Evolutionary conservation across 2,329 filamentous ascomycete genomes (phyloP), one percentile per base, ranked within the genome.

Genomic region (Penicillium griseofulvum): DNA sequence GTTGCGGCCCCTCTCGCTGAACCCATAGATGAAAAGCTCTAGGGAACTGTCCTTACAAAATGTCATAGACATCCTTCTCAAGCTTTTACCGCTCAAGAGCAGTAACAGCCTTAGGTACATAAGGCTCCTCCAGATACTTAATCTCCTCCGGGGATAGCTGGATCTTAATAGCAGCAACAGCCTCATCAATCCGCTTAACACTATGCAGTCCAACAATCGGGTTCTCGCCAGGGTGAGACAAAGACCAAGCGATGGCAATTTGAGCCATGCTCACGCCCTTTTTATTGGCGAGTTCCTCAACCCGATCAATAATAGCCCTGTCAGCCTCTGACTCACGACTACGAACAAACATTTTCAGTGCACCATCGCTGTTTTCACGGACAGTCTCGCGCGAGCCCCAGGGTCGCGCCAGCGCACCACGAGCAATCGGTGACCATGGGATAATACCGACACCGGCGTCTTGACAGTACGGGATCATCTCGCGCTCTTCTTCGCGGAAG

Each of bases 121-220:
- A 88, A 17, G 81, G 75, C 67, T 85, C 84, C 69, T 88, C 85
- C 5, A 88, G 70, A 62, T 83, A 86, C 51, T 78, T 76, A 58
- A 83, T 78, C 65, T 88, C 85, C 57, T 87, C 83, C 0, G 80
- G 76, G 0, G 76, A 81, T 56, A 89, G 68, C 42, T 75, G 68
- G 36, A 80, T 73, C 56, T 74, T 72, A 39, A 73, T 68, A 49
- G 72, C 75, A 38, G 75, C 72, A 17, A 86, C 75, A 1, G 83
- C 83, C 73, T 88, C 84, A 34, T 86, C 81, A 42, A 89, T 80
- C n/a, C 86, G 75, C 54, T 78, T 76, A 33, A 80, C 74, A 50
- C 77, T 87, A 58, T 78, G 82, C 61, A 88, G 75, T 0, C 87
- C 86, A 50, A 87, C 74, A 55, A 88, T 87, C 1, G 84, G 85